Evolutionary conservation across 768 basidiomycete genomes (phyloP).

Genomic region (Piloderma croceum): DNA sequence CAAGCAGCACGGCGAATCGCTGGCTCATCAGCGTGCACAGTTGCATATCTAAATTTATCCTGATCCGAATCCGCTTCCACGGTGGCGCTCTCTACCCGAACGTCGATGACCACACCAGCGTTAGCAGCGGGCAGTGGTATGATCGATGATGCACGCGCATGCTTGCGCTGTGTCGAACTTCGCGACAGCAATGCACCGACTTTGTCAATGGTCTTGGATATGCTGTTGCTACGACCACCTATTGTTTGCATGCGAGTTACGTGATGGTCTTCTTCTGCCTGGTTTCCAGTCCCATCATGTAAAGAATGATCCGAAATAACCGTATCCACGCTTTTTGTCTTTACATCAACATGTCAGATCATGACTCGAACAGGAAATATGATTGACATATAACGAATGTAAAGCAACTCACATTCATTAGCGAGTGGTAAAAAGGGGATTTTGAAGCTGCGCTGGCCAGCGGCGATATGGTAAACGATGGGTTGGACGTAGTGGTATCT

Average conservation of each 20-base stretch:
- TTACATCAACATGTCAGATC: too few relatives aligned
- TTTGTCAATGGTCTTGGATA: too few relatives aligned
- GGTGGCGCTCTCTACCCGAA: background rate
- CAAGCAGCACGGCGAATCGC: too few relatives aligned
- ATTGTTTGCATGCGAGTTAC: background rate
- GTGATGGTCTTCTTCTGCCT: background rate
- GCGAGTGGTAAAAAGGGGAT: background rate
- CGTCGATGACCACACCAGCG: background rate
- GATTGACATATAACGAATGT: too few relatives aligned
- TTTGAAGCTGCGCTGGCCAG: background rate
- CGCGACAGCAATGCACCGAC: too few relatives aligned
- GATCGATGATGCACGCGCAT: background rate
- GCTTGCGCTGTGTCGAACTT: background rate
- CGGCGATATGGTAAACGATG: background rate
- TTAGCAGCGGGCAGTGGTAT: background rate
- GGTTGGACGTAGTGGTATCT: background rate
- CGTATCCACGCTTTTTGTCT: too few relatives aligned
- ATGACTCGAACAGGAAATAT: too few relatives aligned
- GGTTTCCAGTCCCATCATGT: too few relatives aligned
- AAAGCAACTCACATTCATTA: background rate
- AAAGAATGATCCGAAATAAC: too few relatives aligned
- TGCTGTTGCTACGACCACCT: background rate
- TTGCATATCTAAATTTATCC: too few relatives aligned
- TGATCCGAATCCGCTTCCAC: too few relatives aligned
- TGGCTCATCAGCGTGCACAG: too few relatives aligned